phyloP scores from a whole-genome alignment of 306 rosid species.

The Cucurbita maxima region DNA sequence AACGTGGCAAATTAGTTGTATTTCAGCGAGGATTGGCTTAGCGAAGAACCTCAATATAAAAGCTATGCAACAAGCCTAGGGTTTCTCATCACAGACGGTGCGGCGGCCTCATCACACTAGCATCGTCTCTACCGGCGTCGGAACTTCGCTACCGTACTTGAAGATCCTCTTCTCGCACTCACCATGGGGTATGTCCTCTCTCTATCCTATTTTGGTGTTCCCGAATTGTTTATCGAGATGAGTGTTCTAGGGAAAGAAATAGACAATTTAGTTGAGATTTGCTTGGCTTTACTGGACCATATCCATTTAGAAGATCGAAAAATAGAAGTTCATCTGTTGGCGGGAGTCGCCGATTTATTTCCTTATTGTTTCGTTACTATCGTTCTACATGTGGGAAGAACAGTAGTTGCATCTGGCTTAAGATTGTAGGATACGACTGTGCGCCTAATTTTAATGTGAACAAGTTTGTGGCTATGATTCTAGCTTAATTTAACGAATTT shows the following conservation, averaged over 20 bases:
- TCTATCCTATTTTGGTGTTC: not conserved
- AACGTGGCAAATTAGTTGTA: not conserved
- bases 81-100: slow-evolving; percentile 6
- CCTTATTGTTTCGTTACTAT: not conserved
- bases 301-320: not conserved
- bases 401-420: not conserved
- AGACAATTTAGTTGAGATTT: not conserved
- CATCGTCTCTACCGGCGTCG: not conserved
- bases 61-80: slow-evolving; percentile 7
- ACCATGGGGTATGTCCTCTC: slow-evolving; percentile 36
- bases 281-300: not conserved
- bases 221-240: not conserved
- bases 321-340: not conserved
- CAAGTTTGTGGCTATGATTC: not conserved
- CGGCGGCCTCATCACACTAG: not conserved
- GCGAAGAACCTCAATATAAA: not conserved
- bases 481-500: not conserved
- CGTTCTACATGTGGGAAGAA: not conserved
- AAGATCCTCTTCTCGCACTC: not conserved
- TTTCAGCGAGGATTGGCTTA: not conserved
- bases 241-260: not conserved
- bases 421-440: not conserved
- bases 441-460: not conserved
- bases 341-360: not conserved
- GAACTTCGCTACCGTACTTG: not conserved